Conservation (phyloP, 2,329 filamentous ascomycete species). For the Fonsecaea pugnacius region DNA sequence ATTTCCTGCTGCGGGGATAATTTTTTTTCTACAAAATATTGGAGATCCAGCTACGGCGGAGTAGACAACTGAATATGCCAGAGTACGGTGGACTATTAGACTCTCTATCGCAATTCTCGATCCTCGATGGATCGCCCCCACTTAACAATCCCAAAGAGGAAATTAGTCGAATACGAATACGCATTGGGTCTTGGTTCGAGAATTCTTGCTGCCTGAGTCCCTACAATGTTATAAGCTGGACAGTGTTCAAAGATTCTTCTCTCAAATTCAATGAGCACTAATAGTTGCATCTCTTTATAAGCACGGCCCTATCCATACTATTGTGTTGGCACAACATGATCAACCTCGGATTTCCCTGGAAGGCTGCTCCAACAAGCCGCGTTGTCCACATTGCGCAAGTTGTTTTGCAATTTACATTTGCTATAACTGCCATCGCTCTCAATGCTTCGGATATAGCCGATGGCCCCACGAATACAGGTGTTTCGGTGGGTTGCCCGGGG, state of each 20-base stretch:
- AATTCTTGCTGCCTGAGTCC: slow-evolving; percentile 21
- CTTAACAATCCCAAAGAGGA: not conserved
- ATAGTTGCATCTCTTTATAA: not conserved
- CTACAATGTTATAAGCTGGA: not conserved
- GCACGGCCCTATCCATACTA: too few species aligned
- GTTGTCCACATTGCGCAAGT: slow-evolving; percentile 12
- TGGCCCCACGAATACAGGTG: slow-evolving; percentile 8
- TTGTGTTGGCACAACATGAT: slow-evolving; percentile 7
- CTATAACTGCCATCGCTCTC: slow-evolving; percentile 14
- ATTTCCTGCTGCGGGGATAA: slow-evolving; percentile 15
- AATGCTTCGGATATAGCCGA: slow-evolving; percentile 14
- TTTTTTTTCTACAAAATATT: slow-evolving; percentile 19
- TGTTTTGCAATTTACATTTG: slow-evolving; percentile 4
- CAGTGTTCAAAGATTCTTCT: not conserved
- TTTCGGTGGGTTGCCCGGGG: slow-evolving; percentile 2
- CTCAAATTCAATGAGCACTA: not conserved
- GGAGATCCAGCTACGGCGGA: not conserved
- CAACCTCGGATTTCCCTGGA: slow-evolving; percentile 9
- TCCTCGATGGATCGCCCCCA: too few species aligned
- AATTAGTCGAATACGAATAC: not conserved
- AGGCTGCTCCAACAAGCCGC: slow-evolving; percentile 7
- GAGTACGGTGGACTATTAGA: not conserved
- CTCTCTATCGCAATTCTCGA: not conserved
- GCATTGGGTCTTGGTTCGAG: not conserved
- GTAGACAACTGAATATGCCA: not conserved